Evolutionary conservation across 768 basidiomycete species (phyloP).

Genomic region (Boletus rufocinnamomeus): DNA sequence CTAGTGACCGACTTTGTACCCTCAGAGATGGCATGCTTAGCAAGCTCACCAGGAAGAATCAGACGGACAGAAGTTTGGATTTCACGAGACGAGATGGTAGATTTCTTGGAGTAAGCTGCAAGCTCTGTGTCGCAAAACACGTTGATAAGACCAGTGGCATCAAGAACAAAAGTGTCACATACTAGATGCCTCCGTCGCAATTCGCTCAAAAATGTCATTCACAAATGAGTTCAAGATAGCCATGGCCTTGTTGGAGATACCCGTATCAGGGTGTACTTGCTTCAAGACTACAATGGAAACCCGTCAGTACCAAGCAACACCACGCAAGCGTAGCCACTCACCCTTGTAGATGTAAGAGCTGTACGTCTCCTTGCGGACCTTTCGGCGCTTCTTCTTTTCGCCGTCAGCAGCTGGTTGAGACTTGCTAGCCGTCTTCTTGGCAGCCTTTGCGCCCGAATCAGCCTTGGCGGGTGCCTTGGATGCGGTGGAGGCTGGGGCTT

Average conservation of each 20-base stretch:
- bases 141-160: background rate
- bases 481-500: conserved; percentile 52
- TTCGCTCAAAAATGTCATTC: conserved; percentile 83
- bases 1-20: conserved; percentile 76
- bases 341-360: conserved; percentile 86
- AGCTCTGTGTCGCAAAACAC: conserved; percentile 50
- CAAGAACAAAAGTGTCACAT: conserved; percentile 26
- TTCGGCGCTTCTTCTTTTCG: conserved; percentile 81
- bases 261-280: conserved; percentile 92
- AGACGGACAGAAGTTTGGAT: conserved; percentile 84
- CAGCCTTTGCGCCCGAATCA: conserved; percentile 49
- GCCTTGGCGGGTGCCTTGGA: conserved; percentile 58
- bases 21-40: conserved; percentile 88
- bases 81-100: conserved; percentile 88
- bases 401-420: conserved; percentile 50
- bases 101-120: conserved; percentile 86
- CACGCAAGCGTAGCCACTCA: conserved; percentile 27
- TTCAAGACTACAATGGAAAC: conserved; percentile 60
- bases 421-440: conserved; percentile 65
- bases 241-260: conserved; percentile 91
- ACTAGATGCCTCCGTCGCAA: conserved; percentile 74
- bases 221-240: conserved; percentile 83
- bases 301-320: background rate
- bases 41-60: conserved; percentile 83
- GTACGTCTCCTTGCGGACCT: conserved; percentile 81